A percentile compares a stretch with the other conserved stretches of the same genome.
Conservation (phyloP, 2,329 filamentous ascomycete genomes). For the Venturiaceae sp. region DNA sequence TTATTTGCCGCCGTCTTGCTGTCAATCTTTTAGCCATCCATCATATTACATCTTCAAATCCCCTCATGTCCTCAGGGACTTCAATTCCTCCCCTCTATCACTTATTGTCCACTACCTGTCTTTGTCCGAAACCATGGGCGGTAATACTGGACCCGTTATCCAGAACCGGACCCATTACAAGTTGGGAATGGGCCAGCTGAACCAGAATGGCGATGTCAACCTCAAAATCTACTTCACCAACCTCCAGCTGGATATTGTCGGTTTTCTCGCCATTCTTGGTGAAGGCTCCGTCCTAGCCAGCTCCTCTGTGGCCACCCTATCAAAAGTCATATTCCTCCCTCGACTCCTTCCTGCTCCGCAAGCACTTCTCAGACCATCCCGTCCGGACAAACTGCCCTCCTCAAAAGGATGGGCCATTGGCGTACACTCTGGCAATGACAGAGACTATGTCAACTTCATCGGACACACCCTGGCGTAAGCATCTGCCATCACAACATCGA, state of each 20-base stretch:
- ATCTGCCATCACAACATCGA: not conserved
- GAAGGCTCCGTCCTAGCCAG: constrained; percentile 41
- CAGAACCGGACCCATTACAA: not conserved
- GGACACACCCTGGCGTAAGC: constrained; percentile 36
- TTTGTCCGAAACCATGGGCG: not conserved
- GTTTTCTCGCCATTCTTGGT: constrained; percentile 44
- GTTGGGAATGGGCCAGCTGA: not conserved
- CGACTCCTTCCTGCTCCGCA: constrained; percentile 41
- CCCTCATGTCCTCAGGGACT: not conserved
- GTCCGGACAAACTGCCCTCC: constrained; percentile 32
- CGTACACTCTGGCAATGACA: constrained; percentile 37
- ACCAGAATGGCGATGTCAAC: not conserved
- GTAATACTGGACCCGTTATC: not conserved
- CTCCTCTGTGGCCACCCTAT: constrained; percentile 40
- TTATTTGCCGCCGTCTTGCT: not conserved
- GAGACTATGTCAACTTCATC: constrained; percentile 37
- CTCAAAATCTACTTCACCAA: constrained; percentile 14
- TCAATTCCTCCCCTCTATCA: not conserved
- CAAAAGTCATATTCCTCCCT: constrained; percentile 38
- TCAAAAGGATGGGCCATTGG: constrained; percentile 31
- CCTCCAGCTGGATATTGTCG: constrained; percentile 45
- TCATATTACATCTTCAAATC: not conserved
- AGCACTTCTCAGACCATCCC: constrained; percentile 34
- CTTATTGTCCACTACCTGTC: not conserved
- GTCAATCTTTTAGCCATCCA: not conserved